phyloP scores from a whole-genome alignment of 129 eudicot species.

The Chrysanthemum lavandulifolium region DNA sequence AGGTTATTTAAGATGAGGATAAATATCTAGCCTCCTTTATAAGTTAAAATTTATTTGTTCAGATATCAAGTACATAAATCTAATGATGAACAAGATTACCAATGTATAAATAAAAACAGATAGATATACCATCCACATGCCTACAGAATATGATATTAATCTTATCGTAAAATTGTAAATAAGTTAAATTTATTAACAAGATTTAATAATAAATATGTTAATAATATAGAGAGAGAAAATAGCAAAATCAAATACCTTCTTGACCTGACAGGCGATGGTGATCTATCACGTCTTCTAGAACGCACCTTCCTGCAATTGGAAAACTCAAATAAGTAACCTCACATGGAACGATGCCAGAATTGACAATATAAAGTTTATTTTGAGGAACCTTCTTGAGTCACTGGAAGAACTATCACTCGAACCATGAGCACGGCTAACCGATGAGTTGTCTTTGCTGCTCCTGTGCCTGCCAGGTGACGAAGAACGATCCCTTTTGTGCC shows the following conservation, averaged over 20 bases:
- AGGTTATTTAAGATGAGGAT: slow-evolving; percentile 12
- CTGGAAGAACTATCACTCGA: slow-evolving; percentile 65
- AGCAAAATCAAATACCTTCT: slow-evolving; percentile 62
- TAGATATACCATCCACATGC: slow-evolving; percentile 10
- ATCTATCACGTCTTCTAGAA: slow-evolving; percentile 51
- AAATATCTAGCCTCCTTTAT: neutral
- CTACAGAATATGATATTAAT: slow-evolving; percentile 5
- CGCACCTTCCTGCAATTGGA: slow-evolving; percentile 58
- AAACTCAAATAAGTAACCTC: slow-evolving; percentile 24
- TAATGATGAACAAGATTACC: too few relatives aligned
- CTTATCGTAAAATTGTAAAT: neutral
- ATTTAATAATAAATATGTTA: neutral
- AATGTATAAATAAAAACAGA: neutral
- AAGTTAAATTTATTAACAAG: neutral
- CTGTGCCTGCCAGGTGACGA: slow-evolving; percentile 38
- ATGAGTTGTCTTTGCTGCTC: slow-evolving; percentile 51
- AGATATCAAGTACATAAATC: neutral
- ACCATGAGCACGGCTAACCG: slow-evolving; percentile 40
- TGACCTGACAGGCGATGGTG: slow-evolving; percentile 84
- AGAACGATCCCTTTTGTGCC: too few relatives aligned
- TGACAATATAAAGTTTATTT: neutral
- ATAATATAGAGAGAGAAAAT: slow-evolving; percentile 6
- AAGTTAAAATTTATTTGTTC: slow-evolving; percentile 19
- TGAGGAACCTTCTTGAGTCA: slow-evolving; percentile 68
- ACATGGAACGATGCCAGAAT: neutral